Conservation (phyloP, 371 early-diverging fungal species). For the Nosema granulosis region DNA sequence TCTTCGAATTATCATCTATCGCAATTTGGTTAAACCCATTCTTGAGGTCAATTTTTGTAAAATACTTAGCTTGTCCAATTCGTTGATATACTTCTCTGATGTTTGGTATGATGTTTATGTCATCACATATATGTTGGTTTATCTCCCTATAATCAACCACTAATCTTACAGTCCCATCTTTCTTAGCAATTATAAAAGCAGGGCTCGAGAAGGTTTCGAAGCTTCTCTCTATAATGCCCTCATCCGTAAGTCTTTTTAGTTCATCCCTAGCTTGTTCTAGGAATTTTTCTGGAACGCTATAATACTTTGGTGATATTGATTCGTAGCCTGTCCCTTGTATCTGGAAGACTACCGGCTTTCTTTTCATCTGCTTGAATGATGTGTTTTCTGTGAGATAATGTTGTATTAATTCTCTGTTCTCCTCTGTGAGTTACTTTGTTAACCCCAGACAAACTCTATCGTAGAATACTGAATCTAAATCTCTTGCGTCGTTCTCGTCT, state of each 20-base stretch:
- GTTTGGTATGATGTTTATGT: not conserved
- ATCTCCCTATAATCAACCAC: slow-evolving; percentile 42
- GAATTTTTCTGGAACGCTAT: not conserved
- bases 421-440: not conserved
- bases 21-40: slow-evolving; percentile 5
- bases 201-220: not conserved
- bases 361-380: not conserved
- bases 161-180: slow-evolving; percentile 13
- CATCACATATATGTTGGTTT: slow-evolving; percentile 16
- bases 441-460: not conserved
- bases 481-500: not conserved
- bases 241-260: not conserved
- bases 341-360: not conserved
- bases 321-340: not conserved
- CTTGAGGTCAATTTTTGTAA: not conserved
- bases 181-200: slow-evolving; percentile 40
- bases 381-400: not conserved
- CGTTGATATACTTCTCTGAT: no score
- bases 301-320: not conserved
- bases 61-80: no score
- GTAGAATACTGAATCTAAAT: not conserved
- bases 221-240: slow-evolving; percentile 23
- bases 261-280: not conserved
- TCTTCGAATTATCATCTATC: not conserved
- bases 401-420: not conserved